Evolutionary conservation across 75 land plant genomes (phyloP).

Genomic region (Sequoia sempervirens): DNA sequence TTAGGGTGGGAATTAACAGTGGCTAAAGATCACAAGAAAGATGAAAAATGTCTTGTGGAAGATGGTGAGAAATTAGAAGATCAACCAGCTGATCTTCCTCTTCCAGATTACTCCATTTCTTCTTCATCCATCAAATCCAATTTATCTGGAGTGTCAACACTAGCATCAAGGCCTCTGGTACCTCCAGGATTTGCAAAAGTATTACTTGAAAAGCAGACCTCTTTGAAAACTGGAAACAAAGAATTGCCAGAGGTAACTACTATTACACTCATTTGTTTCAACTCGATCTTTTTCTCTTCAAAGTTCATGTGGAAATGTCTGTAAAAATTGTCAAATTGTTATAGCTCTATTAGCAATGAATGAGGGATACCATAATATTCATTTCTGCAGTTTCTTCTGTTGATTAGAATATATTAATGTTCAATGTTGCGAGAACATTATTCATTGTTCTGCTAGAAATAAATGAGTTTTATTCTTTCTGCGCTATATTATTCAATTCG

Average conservation of each 20-base stretch:
- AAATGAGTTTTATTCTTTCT: not conserved
- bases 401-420: not conserved
- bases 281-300: not conserved
- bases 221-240: not conserved
- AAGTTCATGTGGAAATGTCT: not conserved
- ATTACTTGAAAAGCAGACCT: slow-evolving; percentile 13
- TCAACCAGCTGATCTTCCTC: not conserved
- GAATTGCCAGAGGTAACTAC: not conserved
- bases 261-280: not conserved
- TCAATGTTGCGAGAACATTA: not conserved
- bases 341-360: not conserved
- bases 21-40: slow-evolving; percentile 20
- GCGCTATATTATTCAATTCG: not conserved
- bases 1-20: slow-evolving; percentile 9
- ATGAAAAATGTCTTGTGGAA: slow-evolving; percentile 8
- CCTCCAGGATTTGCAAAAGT: slow-evolving; percentile 59
- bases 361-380: not conserved
- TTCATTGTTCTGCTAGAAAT: not conserved
- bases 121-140: slow-evolving; percentile 8
- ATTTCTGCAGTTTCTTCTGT: not conserved
- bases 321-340: not conserved
- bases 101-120: slow-evolving; percentile 12
- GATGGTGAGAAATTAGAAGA: slow-evolving; percentile 16
- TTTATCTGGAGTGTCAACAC: slow-evolving; percentile 13
- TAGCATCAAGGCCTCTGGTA: slow-evolving; percentile 55